A percentile compares a stretch with the other conserved stretches of the same genome.
Conservation (phyloP, 306 rosid species). For the Corylus americana region DNA sequence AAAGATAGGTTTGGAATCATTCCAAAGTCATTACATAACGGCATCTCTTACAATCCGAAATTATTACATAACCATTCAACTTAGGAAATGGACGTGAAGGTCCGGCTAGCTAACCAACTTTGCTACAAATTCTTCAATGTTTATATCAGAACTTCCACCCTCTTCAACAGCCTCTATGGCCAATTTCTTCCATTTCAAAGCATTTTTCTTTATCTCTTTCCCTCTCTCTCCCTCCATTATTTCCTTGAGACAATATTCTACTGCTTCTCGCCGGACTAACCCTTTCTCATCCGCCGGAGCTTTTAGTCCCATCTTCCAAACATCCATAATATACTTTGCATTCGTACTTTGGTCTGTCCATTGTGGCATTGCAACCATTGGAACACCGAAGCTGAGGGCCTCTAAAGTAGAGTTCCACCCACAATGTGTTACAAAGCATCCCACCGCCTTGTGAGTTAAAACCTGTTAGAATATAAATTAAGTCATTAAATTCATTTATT, state of each 20-base stretch:
- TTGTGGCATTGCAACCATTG: background rate
- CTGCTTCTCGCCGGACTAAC: background rate
- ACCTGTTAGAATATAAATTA: no score
- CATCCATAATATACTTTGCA: background rate
- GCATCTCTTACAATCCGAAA: no score
- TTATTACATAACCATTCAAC: background rate
- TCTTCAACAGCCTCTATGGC: background rate
- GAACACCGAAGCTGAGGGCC: background rate
- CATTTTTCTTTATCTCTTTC: background rate
- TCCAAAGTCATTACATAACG: no score
- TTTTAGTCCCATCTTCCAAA: slow-evolving; percentile 3
- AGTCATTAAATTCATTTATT: no score
- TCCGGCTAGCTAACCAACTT: background rate
- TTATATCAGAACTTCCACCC: background rate
- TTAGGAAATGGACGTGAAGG: background rate
- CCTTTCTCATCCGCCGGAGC: background rate
- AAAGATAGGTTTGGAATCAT: no score
- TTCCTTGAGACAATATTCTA: background rate
- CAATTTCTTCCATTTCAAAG: background rate
- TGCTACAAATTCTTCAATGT: background rate
- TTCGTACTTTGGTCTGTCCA: background rate
- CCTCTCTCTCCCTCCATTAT: background rate
- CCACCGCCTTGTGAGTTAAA: background rate
- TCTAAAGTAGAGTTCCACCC: slow-evolving; percentile 2
- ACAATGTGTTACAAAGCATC: slow-evolving; percentile 5